Evolutionary conservation across 2,329 filamentous ascomycete species (phyloP).

Genomic region (Monilinia polystroma): DNA sequence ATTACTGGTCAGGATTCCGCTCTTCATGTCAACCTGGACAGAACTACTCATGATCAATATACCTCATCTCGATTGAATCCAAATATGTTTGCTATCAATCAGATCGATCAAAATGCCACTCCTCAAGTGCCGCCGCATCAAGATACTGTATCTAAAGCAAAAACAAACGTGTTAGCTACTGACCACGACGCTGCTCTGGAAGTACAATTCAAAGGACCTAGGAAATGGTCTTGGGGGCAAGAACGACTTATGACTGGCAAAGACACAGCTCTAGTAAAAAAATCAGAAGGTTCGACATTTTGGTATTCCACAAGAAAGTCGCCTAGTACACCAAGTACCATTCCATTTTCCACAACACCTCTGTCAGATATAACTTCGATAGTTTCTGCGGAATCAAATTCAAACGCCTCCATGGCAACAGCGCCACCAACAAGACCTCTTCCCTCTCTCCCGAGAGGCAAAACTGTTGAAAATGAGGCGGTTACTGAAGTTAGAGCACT

Average conservation of each 20-base stretch:
- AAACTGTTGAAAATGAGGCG: not conserved
- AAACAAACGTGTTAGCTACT: not conserved
- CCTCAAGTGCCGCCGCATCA: too few species aligned
- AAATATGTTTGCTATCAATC: not conserved
- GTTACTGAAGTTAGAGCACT: not conserved
- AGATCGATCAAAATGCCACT: too few species aligned
- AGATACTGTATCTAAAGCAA: not conserved
- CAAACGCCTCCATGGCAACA: not conserved
- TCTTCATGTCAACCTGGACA: not conserved
- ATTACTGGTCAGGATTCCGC: not conserved
- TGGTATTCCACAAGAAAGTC: constrained; percentile 10
- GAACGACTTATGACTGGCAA: not conserved
- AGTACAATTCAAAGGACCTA: not conserved
- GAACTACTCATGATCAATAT: not conserved
- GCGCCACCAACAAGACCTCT: not conserved
- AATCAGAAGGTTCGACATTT: not conserved
- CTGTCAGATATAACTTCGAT: not conserved
- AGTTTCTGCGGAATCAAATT: not conserved
- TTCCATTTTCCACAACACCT: not conserved
- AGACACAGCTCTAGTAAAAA: not conserved
- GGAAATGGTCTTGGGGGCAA: constrained; percentile 3
- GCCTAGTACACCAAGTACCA: not conserved
- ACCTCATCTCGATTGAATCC: not conserved
- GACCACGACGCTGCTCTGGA: not conserved
- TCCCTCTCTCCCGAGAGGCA: not conserved